These are phyloP conservation scores for Cladosporium sp. DNA, from an alignment of 2,329 filamentous ascomycete genomes.

Conservation along the genomic window DNA sequence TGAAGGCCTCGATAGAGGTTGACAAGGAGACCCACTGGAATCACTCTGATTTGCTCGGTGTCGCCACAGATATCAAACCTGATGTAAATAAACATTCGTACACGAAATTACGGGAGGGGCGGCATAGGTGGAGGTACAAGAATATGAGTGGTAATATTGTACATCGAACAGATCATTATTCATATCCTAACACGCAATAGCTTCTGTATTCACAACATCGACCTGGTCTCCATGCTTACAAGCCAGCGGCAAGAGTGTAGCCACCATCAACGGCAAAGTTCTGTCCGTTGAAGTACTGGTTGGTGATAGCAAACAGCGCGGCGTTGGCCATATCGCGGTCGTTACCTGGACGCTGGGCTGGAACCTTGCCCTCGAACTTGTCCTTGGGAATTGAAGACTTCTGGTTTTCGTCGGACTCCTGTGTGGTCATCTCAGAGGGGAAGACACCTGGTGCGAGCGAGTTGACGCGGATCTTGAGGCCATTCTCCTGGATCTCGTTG, in stretches of 20 bases:
- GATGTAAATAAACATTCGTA: too few species aligned
- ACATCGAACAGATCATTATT: neutral
- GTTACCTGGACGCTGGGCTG: conserved; percentile 56
- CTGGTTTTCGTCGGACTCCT: conserved; percentile 54
- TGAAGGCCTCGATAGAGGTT: too few species aligned
- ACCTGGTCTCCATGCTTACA: conserved; percentile 14
- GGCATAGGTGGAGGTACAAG: neutral
- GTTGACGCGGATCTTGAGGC: conserved; percentile 59
- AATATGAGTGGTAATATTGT: neutral
- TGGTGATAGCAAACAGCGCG: conserved; percentile 56
- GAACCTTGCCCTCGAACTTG: conserved; percentile 52
- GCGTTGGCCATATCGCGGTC: conserved; percentile 62
- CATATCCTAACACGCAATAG: neutral
- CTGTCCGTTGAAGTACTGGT: conserved; percentile 54
- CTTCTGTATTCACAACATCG: neutral
- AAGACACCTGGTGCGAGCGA: conserved; percentile 59
- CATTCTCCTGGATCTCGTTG: conserved; percentile 53
- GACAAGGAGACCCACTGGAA: neutral
- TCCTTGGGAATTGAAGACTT: conserved; percentile 58
- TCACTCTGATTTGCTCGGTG: neutral
- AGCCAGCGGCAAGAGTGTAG: conserved; percentile 49
- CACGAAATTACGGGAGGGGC: too few species aligned
- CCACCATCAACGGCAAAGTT: conserved; percentile 58
- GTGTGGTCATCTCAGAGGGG: conserved; percentile 60
- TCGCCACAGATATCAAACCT: too few species aligned